A percentile compares a stretch with the other conserved stretches of the same genome.
phyloP scores from a whole-genome alignment of 1,284 basidiomycete species.

The Flammula alnicola region DNA sequence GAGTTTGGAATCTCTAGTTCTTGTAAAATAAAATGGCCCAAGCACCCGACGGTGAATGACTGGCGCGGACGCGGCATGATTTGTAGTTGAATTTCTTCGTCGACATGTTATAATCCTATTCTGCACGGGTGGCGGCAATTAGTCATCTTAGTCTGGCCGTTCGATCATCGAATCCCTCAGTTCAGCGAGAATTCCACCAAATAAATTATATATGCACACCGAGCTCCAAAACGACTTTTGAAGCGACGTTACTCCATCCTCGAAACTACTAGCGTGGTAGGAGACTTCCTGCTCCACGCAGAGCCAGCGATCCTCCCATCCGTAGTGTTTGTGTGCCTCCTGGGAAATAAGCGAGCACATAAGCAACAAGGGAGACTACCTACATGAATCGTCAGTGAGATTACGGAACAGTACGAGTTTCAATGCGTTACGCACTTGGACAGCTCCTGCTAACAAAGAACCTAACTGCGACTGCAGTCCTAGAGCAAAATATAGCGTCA shows the following conservation, averaged over 20 bases:
- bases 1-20: neutral
- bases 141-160: too few species aligned
- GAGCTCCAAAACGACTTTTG: neutral
- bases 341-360: constrained; percentile 91
- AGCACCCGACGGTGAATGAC: too few species aligned
- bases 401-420: neutral
- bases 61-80: too few species aligned
- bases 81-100: too few species aligned
- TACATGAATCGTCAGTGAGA: constrained; percentile 31
- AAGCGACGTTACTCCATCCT: neutral
- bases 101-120: too few species aligned
- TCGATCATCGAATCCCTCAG: too few species aligned
- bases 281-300: constrained; percentile 81
- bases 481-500: constrained; percentile 90
- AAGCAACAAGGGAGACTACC: constrained; percentile 83
- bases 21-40: constrained; percentile 5
- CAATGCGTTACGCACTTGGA: constrained; percentile 58
- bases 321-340: constrained; percentile 83
- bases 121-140: too few species aligned
- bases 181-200: too few species aligned
- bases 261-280: constrained; percentile 67
- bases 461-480: constrained; percentile 86
- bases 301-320: constrained; percentile 80
- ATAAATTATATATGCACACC: constrained; percentile 3
- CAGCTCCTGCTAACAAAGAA: constrained; percentile 77